Evolutionary conservation across 306 rosid genomes (phyloP).

Genomic region (Lathyrus tuberosus): DNA sequence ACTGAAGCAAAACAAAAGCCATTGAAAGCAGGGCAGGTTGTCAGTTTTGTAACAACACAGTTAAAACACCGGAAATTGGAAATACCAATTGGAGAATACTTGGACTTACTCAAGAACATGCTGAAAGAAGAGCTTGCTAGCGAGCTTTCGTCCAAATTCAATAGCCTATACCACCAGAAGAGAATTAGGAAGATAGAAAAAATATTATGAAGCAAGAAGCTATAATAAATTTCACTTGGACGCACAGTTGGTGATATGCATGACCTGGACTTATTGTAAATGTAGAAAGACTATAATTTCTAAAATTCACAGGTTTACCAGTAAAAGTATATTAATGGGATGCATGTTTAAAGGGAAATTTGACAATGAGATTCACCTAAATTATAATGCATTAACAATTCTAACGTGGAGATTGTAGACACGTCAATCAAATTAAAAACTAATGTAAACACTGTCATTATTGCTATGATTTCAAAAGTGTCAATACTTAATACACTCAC

Average conservation of each 20-base stretch:
- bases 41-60: conserved; percentile 22
- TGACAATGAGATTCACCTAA: too few relatives aligned
- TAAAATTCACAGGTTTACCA: conserved; percentile 7
- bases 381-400: too few relatives aligned
- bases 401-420: too few relatives aligned
- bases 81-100: conserved; percentile 27
- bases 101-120: conserved; percentile 84
- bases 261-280: conserved; percentile 19
- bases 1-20: conserved; percentile 45
- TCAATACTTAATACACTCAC: too few relatives aligned
- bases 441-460: too few relatives aligned
- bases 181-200: conserved; percentile 32
- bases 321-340: conserved; percentile 23
- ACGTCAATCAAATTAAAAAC: too few relatives aligned
- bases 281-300: conserved; percentile 29
- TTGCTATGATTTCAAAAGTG: too few relatives aligned
- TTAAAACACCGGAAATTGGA: conserved; percentile 23
- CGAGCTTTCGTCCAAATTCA: conserved; percentile 86
- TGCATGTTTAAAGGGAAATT: conserved; percentile 1
- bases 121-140: conserved; percentile 65
- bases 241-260: conserved; percentile 7
- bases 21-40: conserved; percentile 28
- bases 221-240: neutral
- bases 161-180: conserved; percentile 61
- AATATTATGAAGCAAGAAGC: conserved; percentile 30